Percentiles rank a stretch among this genome's conserved stretches.
Conservation (phyloP, 2,329 filamentous ascomycete genomes). For the Fusarium floridanum region DNA sequence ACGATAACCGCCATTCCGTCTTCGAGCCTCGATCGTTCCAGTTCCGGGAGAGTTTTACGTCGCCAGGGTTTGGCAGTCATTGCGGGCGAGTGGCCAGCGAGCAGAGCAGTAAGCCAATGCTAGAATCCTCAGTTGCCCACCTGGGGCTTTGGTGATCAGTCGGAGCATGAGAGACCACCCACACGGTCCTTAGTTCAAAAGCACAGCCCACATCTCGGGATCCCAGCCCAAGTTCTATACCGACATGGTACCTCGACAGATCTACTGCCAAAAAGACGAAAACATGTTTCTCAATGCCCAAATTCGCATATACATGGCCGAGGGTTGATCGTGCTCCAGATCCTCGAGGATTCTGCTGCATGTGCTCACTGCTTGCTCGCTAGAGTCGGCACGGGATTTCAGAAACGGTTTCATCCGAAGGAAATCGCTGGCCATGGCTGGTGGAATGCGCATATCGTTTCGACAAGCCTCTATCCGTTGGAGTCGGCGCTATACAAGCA, state of each 20-base stretch:
- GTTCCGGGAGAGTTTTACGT: slow-evolving; percentile 44
- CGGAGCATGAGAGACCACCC: slow-evolving; percentile 23
- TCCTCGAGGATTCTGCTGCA: slow-evolving; percentile 36
- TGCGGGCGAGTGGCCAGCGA: slow-evolving; percentile 41
- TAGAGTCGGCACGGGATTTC: slow-evolving; percentile 45
- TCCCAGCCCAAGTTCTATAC: slow-evolving; percentile 32
- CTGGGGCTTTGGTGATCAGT: slow-evolving; percentile 10
- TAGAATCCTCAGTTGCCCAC: slow-evolving; percentile 19
- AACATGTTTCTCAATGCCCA: slow-evolving; percentile 7
- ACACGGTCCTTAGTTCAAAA: slow-evolving; percentile 24
- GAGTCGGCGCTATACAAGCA: slow-evolving; percentile 44
- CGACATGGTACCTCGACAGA: slow-evolving; percentile 9
- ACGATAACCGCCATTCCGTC: slow-evolving; percentile 47
- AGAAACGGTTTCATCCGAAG: slow-evolving; percentile 45
- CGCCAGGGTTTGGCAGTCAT: slow-evolving; percentile 37
- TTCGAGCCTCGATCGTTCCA: slow-evolving; percentile 50
- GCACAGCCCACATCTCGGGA: slow-evolving; percentile 34
- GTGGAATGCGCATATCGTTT: slow-evolving; percentile 36
- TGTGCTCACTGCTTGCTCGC: slow-evolving; percentile 68
- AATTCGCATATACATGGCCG: slow-evolving; percentile 10
- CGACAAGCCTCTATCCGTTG: slow-evolving; percentile 42
- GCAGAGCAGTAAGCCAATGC: slow-evolving; percentile 48
- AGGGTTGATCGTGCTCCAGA: slow-evolving; percentile 15
- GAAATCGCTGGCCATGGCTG: slow-evolving; percentile 41
- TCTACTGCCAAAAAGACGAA: slow-evolving; percentile 1